These are phyloP conservation scores for Colletotrichum sp. DNA, from an alignment of 2,329 filamentous ascomycete species.

Conservation along the genomic window DNA sequence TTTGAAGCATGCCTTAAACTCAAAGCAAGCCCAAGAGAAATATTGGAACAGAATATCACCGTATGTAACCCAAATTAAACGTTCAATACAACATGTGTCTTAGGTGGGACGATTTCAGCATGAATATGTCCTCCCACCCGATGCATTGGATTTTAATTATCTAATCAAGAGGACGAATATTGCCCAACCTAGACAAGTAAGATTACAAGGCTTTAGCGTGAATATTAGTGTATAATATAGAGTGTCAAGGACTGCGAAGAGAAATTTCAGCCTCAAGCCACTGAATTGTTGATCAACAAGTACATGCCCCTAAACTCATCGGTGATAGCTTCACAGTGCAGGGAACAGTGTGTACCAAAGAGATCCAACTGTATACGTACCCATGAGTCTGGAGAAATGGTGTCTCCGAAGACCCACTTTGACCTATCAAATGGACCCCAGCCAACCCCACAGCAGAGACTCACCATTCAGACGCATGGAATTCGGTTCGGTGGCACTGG, in stretches of 20 bases:
- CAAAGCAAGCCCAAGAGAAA: neutral
- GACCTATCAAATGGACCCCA: neutral
- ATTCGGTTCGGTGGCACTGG: neutral
- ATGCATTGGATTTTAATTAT: too few species aligned
- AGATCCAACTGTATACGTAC: neutral
- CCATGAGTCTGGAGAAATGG: neutral
- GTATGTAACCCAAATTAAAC: too few species aligned
- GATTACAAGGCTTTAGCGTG: too few species aligned
- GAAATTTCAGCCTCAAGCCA: neutral
- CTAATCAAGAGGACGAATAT: too few species aligned
- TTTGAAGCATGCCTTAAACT: neutral
- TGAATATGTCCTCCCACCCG: neutral
- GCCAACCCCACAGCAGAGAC: neutral
- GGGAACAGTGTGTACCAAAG: rapidly evolving
- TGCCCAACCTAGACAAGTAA: neutral
- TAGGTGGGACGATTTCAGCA: too few species aligned
- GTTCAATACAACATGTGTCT: neutral
- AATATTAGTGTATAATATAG: too few species aligned
- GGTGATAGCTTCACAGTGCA: neutral
- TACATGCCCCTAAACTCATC: neutral
- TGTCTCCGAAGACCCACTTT: neutral
- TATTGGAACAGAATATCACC: neutral
- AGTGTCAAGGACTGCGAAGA: rapidly evolving
- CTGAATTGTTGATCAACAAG: neutral
- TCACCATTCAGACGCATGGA: neutral